Conservation (phyloP, 257 asterid genomes). For the Orobanche coerulescens region DNA sequence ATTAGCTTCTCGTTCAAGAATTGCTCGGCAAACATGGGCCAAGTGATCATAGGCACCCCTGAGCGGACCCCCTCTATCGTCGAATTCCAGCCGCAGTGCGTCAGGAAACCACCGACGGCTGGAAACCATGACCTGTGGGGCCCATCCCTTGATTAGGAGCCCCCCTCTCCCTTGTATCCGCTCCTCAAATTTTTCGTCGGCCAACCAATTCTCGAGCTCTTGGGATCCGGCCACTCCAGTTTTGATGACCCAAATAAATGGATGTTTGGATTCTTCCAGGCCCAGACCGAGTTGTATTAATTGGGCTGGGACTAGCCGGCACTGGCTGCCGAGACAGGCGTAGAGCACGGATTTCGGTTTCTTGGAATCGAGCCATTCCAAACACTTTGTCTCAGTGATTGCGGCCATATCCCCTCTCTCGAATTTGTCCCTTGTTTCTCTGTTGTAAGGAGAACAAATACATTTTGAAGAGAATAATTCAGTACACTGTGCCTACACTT, state of each 20-base stretch:
- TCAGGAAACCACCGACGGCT: constrained; percentile 50
- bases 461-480: not conserved
- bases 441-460: constrained; percentile 10
- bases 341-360: constrained; percentile 35
- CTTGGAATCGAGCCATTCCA: constrained; percentile 52
- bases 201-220: constrained; percentile 53
- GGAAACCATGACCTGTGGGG: constrained; percentile 66
- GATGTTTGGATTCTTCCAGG: constrained; percentile 41
- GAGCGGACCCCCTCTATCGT: constrained; percentile 63
- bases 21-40: constrained; percentile 83
- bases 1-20: constrained; percentile 62
- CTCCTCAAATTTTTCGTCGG: constrained; percentile 50
- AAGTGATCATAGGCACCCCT: constrained; percentile 66
- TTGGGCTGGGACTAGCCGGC: constrained; percentile 48
- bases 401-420: constrained; percentile 62
- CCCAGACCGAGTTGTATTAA: constrained; percentile 58
- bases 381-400: constrained; percentile 32
- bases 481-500: not conserved
- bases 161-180: constrained; percentile 51
- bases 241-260: constrained; percentile 65
- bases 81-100: constrained; percentile 93
- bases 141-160: constrained; percentile 71
- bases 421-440: constrained; percentile 37
- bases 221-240: constrained; percentile 28
- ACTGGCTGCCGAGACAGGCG: constrained; percentile 75